A percentile compares a stretch with the other conserved stretches of the same genome.
Evolutionary conservation across 1,139 yeast genomes (phyloP).

Genomic region (Geotrichum carabidarum): DNA sequence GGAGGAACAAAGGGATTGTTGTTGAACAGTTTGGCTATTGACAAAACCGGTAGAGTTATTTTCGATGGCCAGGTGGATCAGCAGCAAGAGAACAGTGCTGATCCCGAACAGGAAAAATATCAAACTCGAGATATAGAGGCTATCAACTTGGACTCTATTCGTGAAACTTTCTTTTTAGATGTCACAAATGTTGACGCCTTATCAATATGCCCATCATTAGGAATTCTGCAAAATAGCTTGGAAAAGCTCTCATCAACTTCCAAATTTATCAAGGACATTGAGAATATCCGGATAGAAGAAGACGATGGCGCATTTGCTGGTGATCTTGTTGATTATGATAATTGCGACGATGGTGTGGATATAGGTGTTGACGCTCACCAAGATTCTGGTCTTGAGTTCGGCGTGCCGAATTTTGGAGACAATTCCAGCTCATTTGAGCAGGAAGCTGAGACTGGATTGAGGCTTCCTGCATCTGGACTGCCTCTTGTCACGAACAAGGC

Average conservation of each 20-base stretch:
- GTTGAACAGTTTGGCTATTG: conserved; percentile 62
- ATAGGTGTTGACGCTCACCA: conserved; percentile 33
- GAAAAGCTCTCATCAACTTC: conserved; percentile 41
- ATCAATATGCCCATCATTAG: conserved; percentile 60
- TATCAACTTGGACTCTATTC: conserved; percentile 19
- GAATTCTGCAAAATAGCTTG: conserved; percentile 52
- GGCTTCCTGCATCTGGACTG: not conserved
- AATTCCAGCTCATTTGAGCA: not conserved
- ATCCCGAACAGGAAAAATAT: not conserved
- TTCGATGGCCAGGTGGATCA: conserved; percentile 46
- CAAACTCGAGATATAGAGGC: conserved; percentile 10
- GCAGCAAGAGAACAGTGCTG: conserved; percentile 25
- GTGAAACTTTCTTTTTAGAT: conserved; percentile 26
- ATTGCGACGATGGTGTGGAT: conserved; percentile 28
- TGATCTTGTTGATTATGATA: conserved; percentile 25
- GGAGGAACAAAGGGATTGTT: conserved; percentile 88
- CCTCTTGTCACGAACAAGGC: not conserved
- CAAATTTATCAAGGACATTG: conserved; percentile 24
- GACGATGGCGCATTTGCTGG: conserved; percentile 18
- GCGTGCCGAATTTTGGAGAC: conserved; percentile 18
- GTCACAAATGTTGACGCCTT: conserved; percentile 37
- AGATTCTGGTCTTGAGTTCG: conserved; percentile 21
- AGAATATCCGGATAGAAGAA: conserved; percentile 11
- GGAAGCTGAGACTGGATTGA: not conserved
- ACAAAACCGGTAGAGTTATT: conserved; percentile 55